Evolutionary conservation across 345 rosid genomes (phyloP).

Genomic region (Eucalyptus regnans): DNA sequence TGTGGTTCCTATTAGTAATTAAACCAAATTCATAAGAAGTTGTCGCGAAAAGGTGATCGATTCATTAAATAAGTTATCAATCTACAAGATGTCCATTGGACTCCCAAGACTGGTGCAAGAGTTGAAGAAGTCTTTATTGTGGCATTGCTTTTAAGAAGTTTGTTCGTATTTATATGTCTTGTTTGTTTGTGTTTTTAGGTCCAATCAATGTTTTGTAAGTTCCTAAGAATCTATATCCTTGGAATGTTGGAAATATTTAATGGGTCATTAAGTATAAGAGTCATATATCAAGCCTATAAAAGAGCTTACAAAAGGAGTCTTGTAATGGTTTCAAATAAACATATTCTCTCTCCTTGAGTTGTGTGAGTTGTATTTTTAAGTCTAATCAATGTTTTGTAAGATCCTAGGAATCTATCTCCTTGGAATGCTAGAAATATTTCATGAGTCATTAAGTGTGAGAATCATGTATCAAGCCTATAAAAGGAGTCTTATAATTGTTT

Average conservation of each 20-base stretch:
- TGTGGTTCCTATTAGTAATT: neutral
- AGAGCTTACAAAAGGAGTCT: neutral
- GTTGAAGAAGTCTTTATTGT: neutral
- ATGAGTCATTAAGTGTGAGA: no score
- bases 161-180: no score
- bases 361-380: no score
- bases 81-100: neutral
- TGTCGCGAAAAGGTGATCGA: accelerated
- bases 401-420: no score
- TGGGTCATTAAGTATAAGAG: neutral
- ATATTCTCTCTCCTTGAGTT: no score
- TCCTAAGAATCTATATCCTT: neutral
- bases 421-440: no score
- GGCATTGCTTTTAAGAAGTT: neutral
- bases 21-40: neutral
- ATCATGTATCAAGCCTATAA: no score
- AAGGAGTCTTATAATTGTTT: no score
- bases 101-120: neutral
- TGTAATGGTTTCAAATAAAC: neutral
- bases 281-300: neutral
- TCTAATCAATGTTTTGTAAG: no score
- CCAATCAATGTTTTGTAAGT: neutral
- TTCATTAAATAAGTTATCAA: no score
- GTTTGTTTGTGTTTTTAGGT: neutral
- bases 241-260: neutral